Conservation (phyloP, 1,284 basidiomycete genomes). For the Blastosporella zonata region DNA sequence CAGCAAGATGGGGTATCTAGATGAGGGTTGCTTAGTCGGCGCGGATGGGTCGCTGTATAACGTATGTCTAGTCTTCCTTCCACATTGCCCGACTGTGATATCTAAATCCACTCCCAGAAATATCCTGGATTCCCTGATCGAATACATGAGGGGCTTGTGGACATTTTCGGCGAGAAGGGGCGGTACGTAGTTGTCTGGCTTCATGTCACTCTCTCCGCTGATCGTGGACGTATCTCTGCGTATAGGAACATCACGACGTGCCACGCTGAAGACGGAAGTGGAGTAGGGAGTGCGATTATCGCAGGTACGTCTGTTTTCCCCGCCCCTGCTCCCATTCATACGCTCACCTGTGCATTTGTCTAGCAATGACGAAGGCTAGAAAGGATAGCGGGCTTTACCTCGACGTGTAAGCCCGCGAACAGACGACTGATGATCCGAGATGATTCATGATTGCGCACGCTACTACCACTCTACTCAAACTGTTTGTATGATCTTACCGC, state of each 20-base stretch:
- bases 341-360: background rate
- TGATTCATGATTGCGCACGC: background rate
- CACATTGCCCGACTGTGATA: background rate
- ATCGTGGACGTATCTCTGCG: background rate
- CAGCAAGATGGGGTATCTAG: slow-evolving; percentile 87
- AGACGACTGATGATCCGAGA: background rate
- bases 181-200: slow-evolving; percentile 45
- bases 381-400: slow-evolving; percentile 28
- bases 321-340: background rate
- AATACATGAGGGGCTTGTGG: slow-evolving; percentile 84
- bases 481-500: background rate
- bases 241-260: slow-evolving; percentile 82
- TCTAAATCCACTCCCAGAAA: slow-evolving; percentile 56
- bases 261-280: slow-evolving; percentile 93
- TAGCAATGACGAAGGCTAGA: slow-evolving; percentile 33
- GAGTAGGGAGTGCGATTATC: slow-evolving; percentile 95
- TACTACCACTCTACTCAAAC: background rate
- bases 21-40: slow-evolving; percentile 86
- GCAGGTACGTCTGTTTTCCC: slow-evolving; percentile 57
- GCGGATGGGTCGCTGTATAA: slow-evolving; percentile 94
- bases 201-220: background rate
- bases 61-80: slow-evolving; percentile 52
- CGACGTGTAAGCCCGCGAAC: slow-evolving; percentile 23
- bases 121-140: slow-evolving; percentile 91
- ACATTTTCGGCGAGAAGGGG: slow-evolving; percentile 94